Evolutionary conservation across 441 rosid genomes (phyloP).

Genomic region (Populus hybrid): DNA sequence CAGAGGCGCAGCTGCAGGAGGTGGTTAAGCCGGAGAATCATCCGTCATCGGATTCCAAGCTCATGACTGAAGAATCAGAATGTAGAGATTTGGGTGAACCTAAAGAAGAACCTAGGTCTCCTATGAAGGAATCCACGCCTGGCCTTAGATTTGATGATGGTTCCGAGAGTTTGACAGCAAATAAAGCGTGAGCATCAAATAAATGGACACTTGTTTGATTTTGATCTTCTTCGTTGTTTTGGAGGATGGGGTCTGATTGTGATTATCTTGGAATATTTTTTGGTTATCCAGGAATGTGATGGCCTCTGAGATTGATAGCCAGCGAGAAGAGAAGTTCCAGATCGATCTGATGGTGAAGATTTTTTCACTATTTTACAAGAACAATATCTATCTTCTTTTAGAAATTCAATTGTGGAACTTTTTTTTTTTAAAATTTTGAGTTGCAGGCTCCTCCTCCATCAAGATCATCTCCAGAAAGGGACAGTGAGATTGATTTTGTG

Average conservation of each 20-base stretch:
- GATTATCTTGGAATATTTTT: neutral
- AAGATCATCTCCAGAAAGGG: conserved; percentile 84
- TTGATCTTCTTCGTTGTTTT: neutral
- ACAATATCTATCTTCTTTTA: neutral
- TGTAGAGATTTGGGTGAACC: conserved; percentile 32
- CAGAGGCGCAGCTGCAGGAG: conserved; percentile 23
- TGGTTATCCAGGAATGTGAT: conserved; percentile 43
- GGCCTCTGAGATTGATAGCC: conserved; percentile 39
- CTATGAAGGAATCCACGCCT: conserved; percentile 50
- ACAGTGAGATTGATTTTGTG: conserved; percentile 57
- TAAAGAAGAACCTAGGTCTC: conserved; percentile 58
- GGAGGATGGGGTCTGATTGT: neutral
- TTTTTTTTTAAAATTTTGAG: neutral
- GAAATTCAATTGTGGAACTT: neutral
- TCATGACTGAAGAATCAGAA: conserved; percentile 38
- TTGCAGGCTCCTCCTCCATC: conserved; percentile 83
- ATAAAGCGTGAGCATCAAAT: conserved; percentile 50
- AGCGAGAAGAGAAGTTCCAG: conserved; percentile 69
- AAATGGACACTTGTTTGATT: neutral
- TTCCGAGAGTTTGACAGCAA: conserved; percentile 34
- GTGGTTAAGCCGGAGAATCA: conserved; percentile 33
- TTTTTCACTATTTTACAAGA: neutral
- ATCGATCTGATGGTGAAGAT: conserved; percentile 96
- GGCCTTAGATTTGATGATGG: conserved; percentile 53
- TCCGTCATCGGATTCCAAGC: conserved; percentile 38